phyloP scores from a whole-genome alignment of 805 yeast genomes.

The Cyberlindnera maclurae region DNA sequence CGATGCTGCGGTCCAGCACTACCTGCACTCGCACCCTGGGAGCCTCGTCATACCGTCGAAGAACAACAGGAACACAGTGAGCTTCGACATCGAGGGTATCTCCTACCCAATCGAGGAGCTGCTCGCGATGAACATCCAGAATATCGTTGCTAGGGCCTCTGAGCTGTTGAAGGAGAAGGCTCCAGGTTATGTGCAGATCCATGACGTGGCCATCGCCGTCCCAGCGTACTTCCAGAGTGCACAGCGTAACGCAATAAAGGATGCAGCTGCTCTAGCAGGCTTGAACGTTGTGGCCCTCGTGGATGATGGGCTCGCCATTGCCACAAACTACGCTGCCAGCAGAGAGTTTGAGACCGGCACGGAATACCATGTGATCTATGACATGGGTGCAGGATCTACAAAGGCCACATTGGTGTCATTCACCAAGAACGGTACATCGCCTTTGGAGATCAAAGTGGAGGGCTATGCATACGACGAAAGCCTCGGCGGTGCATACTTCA shows the following conservation, averaged over 20 bases:
- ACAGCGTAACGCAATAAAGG: constrained; percentile 65
- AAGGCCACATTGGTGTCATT: constrained; percentile 78
- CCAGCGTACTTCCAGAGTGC: constrained; percentile 63
- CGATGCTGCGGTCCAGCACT: constrained; percentile 40
- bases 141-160: constrained; percentile 60
- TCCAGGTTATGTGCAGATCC: constrained; percentile 40
- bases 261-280: constrained; percentile 67
- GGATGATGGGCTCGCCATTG: constrained; percentile 91
- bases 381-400: constrained; percentile 90
- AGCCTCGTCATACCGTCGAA: constrained; percentile 35
- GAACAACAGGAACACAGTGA: constrained; percentile 45
- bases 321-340: constrained; percentile 67
- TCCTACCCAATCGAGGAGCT: constrained; percentile 66
- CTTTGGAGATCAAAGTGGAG: constrained; percentile 50
- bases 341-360: constrained; percentile 38
- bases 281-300: constrained; percentile 59
- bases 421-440: constrained; percentile 36
- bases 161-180: constrained; percentile 47
- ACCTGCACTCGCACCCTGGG: constrained; percentile 54
- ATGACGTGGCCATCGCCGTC: constrained; percentile 67
- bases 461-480: constrained; percentile 63
- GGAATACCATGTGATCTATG: constrained; percentile 68
- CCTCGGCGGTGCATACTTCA: constrained; percentile 73
- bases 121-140: constrained; percentile 73
- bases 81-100: constrained; percentile 44